Evolutionary conservation across 2,329 filamentous ascomycete species (phyloP), one percentile per base, ranked within the genome.

Genomic region (Trichoderma lentiforme): DNA sequence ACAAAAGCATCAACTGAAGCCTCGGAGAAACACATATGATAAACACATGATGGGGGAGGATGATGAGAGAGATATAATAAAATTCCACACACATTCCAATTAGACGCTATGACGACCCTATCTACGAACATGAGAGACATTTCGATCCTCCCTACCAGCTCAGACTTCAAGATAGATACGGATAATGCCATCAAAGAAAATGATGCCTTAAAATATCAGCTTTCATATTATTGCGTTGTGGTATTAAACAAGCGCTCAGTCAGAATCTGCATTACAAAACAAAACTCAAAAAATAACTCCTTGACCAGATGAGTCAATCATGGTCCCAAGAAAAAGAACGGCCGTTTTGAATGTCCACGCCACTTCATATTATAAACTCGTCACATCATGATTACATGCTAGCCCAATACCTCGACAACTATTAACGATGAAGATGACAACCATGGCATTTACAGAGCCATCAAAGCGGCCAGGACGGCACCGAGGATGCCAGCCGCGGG

Each of bases 391-490:
- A 72, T 64, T 62, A 67, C 71, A 69, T 72, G 26, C 57, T 62
- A 69, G 24, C 65, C 53, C 65, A 70, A 70, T 47, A 28, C 58
- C 43, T 60, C 30, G 26, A 56, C 56, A 60, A 61, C 34, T 61
- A 61, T 61, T n/a, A 61, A 61, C 56, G 51, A 60, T 69, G 36
- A n/a, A n/a, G 14, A 24, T 57, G 36, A 18, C 32, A 28, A 51
- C 18, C 24, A 2, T 34, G n/a, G 34, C 60, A 57, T 67, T 78
- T 80, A 82, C 76, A 82, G 75, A 74, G 80, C 81, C 70, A 80
- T 36, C 39, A 74, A 77, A 34, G 77, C 79, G 34, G 78, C 80
- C 47, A 81, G 26, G 18, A 80, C 69, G 57, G 80, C 80, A 21
- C 80, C 76, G 9, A 81, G 34, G 11, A 76, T 74, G 26, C 78